Percentiles rank a stretch among this genome's conserved stretches.
Conservation (phyloP, 2,329 filamentous ascomycete genomes). For the Pseudocercospora pini-densiflorae region DNA sequence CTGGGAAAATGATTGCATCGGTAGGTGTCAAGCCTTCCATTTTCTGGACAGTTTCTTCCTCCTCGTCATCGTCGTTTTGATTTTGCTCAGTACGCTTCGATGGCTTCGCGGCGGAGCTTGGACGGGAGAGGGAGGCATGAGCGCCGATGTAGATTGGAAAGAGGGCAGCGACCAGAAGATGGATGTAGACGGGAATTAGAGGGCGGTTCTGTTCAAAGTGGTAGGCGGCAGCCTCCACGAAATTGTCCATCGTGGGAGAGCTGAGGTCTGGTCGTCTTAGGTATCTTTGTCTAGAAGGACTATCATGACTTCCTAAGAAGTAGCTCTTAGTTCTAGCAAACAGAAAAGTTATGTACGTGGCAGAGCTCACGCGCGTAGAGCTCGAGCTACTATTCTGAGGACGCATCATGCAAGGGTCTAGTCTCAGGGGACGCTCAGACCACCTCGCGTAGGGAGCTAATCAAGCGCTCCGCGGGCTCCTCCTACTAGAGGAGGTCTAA, state of each 20-base stretch:
- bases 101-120: slow-evolving; percentile 76
- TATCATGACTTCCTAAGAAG: neutral
- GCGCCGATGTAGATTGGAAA: slow-evolving; percentile 84
- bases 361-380: no score
- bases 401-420: neutral
- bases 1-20: slow-evolving; percentile 83
- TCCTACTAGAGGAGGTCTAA: no score
- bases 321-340: neutral
- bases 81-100: slow-evolving; percentile 32
- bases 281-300: no score
- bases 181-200: slow-evolving; percentile 61
- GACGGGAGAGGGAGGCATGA: slow-evolving; percentile 82
- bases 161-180: slow-evolving; percentile 71
- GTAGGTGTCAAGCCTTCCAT: slow-evolving; percentile 73
- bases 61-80: slow-evolving; percentile 53
- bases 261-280: slow-evolving; percentile 3
- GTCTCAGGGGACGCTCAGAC: no score
- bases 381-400: neutral
- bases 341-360: neutral
- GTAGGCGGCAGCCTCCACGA: slow-evolving; percentile 17
- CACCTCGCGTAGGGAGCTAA: no score
- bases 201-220: slow-evolving; percentile 38
- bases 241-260: slow-evolving; percentile 4
- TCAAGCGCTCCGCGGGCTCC: no score
- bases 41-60: slow-evolving; percentile 58